Evolutionary conservation across 2,329 filamentous ascomycete species (phyloP), one percentile per base, ranked within the genome.

Genomic region (Colletotrichum karsti): DNA sequence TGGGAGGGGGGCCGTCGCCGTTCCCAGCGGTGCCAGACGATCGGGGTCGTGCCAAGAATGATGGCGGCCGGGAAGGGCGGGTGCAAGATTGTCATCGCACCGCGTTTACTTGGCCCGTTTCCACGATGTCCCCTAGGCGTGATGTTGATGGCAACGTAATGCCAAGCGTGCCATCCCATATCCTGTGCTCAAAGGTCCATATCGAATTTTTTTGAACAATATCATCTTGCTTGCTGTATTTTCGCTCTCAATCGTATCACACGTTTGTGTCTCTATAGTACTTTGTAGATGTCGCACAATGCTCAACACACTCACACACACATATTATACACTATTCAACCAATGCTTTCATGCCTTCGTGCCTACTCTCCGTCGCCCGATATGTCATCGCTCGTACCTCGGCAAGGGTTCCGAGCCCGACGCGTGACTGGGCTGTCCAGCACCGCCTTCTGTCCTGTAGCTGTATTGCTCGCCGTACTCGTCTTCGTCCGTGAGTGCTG

Each of bases 401-500:
- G 78, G 78, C 55, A 80, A 70, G 12, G 73, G 78, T 64, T 80
- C 78, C n/a, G 62, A 60, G 33, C 60, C 61, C 15, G 48, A 24
- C 18, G 62, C 66, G 42, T 44, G 67, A n/a, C 50, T 64, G 54
- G 48, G 35, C 30, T 56, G 60, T 20, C 56, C 57, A 42, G 54
- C 39, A 22, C 42, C 41, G 53, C 55, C 65, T 53, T 64, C 65
- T 44, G 65, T 53, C 54, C 46, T 50, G 58, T 65, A 72, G 24
- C 54, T 57, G 67, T 78, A 79, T 18, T 72, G 64, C 60, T 73
- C 67, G 74, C 83, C 79, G 72, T 86, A 82, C 68, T 88, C 83
- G 70, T 87, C 84, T 62, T 90, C 84, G 50, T 90, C 84, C 37
- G 80, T 77, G n/a, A 92, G 78, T 26, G 84, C 78, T 4, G 90